A percentile compares a stretch with the other conserved stretches of the same genome.
Evolutionary conservation across 2,329 filamentous ascomycete genomes (phyloP).

Genomic region (Zasmidium citrigriseum): DNA sequence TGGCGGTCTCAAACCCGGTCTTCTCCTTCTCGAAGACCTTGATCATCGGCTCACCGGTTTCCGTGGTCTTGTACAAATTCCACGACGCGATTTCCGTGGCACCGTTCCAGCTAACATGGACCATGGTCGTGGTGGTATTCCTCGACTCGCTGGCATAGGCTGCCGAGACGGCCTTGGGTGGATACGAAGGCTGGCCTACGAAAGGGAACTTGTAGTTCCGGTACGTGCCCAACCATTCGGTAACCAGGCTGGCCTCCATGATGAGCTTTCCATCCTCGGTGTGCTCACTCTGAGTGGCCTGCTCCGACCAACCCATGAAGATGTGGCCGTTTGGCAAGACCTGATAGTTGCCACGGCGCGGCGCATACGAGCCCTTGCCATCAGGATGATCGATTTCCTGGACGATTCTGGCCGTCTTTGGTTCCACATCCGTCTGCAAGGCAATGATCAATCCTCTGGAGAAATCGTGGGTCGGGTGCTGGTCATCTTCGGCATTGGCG

Average conservation of each 20-base stretch:
- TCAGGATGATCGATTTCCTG: constrained; percentile 17
- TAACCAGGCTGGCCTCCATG: constrained; percentile 44
- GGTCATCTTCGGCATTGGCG: constrained; percentile 34
- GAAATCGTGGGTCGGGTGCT: constrained; percentile 11
- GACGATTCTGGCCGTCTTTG: constrained; percentile 14
- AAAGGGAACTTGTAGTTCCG: constrained; percentile 53
- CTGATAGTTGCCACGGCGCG: constrained; percentile 36
- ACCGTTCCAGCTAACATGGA: constrained; percentile 55
- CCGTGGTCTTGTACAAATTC: constrained; percentile 20
- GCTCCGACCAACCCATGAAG: constrained; percentile 51
- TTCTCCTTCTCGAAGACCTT: constrained; percentile 12
- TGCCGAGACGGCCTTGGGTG: constrained; percentile 37
- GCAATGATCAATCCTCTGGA: constrained; percentile 24
- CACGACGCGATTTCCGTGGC: constrained; percentile 34
- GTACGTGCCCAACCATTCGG: constrained; percentile 47
- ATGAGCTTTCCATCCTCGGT: constrained; percentile 47
- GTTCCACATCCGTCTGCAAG: constrained; percentile 12
- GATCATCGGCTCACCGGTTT: constrained; percentile 12
- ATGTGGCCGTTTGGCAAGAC: constrained; percentile 54
- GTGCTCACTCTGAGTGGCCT: constrained; percentile 37
- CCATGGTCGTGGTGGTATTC: constrained; percentile 27
- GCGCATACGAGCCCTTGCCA: constrained; percentile 43
- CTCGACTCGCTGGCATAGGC: constrained; percentile 12
- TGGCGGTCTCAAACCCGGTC: constrained; percentile 20
- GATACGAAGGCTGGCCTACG: constrained; percentile 33